Evolutionary conservation across 2,329 filamentous ascomycete species (phyloP), one percentile per base, ranked within the genome.

Genomic region (Coccinonectria pachysandricola): DNA sequence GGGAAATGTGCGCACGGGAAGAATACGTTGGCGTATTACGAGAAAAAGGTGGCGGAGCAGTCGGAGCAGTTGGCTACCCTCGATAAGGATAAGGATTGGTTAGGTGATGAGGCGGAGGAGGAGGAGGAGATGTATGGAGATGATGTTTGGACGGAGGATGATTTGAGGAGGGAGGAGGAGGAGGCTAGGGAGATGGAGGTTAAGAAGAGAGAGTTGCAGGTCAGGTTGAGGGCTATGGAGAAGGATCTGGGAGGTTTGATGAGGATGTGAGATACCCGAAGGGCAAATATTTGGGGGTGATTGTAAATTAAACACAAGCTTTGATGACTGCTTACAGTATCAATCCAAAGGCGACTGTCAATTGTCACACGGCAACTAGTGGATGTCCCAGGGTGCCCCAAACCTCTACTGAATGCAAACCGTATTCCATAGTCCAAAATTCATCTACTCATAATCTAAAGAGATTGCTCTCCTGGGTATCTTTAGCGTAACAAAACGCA

Each of bases 21-120:
- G 16, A 74, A 74, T 24, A 94, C 86, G 12, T 64, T 91, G 45
- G 71, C 70, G 8, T 80, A 84, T 42, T 86, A 94, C 45, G 87
- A 96, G 57, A 66, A 68, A 8, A 76, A 78, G 28, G 83, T 96
- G 2, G 71, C 75, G 6, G 75, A 80, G 46, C 88, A 94, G 57
- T 67, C 74, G 8, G 69, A 73, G 32, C 73, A 85, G 43, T 52
- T 96, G 35, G 75, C 79, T 31, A 68, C 67, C 31, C 76, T 88
- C 66, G 86, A 86, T 41, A 66, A 70, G 34, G 86, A 86, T 41
- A 66, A 70, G 34, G 70, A 75, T 15, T 64, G 65, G 41, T 66
- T 65, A 46, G 66, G 62, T 2, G 66, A 68, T 2, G 66, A 75
- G 8, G 57, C 65, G 4, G 65, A 70, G 3, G 60, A 65, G 0